Base-by-base conservation (phyloP, 75 land plant species). In the Azolla pinnata region DNA sequence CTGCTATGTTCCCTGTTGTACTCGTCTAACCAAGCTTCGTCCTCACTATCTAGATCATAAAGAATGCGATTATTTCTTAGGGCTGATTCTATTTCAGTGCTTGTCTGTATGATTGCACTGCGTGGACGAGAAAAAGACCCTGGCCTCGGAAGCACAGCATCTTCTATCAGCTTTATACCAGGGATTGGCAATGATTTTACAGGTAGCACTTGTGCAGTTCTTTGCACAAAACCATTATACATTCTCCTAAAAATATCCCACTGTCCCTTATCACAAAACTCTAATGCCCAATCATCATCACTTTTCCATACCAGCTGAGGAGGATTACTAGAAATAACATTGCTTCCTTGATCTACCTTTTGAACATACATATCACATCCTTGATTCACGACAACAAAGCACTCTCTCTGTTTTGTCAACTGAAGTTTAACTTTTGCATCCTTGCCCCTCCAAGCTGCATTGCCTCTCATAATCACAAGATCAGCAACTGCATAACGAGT, bases 11-110 rank as follows among this genome's bases (percentile, higher is more conserved):
- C 57, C 54, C 34, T 64, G 29, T 69, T 69, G 33, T 56, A 59
- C 40, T 75, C 57, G 35, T 19, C 59, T 54, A 85, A 44, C 87
- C 87, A 88, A 42, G 68, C 69, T 54, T 93, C 98, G 71, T 93
- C 98, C 61, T 87, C 96, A 68, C 79, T 81, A 49, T 93, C 98
- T 87, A 93, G 78, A 60, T 93, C 98, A 79, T 93, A 93, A 29
- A 89, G 54, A 26, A 93, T 74, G 35, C 71, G 69, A 21, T 76
- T 64, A 33, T 76, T 77, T 57, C 77, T 68, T 70, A 93, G 51
- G 7, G 90, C 95, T 80, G 80, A 54, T n/a, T 88, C 98, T 64
- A 89, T 76, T 67, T 93, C 98, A 51, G 71, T 75, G 21, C 75
- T 81, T 56, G 60, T 54, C 64, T 75, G 84, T 32, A 65, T 44